Evolutionary conservation across 1,284 basidiomycete genomes (phyloP).

Genomic region (Acaromyces ingoldii): DNA sequence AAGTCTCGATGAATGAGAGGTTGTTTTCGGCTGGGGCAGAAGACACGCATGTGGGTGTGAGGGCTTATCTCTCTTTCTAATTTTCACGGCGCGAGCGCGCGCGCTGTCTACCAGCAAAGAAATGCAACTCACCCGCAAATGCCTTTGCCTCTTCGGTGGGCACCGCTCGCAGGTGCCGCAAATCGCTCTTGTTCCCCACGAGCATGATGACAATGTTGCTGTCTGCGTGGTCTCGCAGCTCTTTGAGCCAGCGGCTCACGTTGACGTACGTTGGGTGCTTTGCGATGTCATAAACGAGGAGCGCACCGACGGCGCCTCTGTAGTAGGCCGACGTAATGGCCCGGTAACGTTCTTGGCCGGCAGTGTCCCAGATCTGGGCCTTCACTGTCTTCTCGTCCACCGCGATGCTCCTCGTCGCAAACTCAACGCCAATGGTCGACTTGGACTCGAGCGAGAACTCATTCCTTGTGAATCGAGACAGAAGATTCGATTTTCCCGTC

Average conservation of each 20-base stretch:
- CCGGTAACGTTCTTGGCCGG: slow-evolving; percentile 96
- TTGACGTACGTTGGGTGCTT: slow-evolving; percentile 92
- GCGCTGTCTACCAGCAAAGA: too few species aligned
- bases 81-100: background rate
- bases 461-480: slow-evolving; percentile 78
- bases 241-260: slow-evolving; percentile 96
- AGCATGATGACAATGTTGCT: slow-evolving; percentile 57
- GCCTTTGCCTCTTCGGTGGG: slow-evolving; percentile 67
- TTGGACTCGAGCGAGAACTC: slow-evolving; percentile 99
- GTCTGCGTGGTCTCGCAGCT: slow-evolving; percentile 66
- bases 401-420: slow-evolving; percentile 89
- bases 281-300: slow-evolving; percentile 56
- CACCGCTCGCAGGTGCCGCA: slow-evolving; percentile 92
- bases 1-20: slow-evolving; percentile 88
- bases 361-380: slow-evolving; percentile 99
- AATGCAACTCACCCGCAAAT: slow-evolving; percentile 49
- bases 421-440: slow-evolving; percentile 93
- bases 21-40: slow-evolving; percentile 65
- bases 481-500: slow-evolving; percentile 78
- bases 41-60: background rate
- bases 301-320: slow-evolving; percentile 78
- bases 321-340: slow-evolving; percentile 97
- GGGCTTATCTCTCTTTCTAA: background rate
- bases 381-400: slow-evolving; percentile 97
- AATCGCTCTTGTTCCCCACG: slow-evolving; percentile 78